Evolutionary conservation across 768 basidiomycete genomes (phyloP), one percentile per base, ranked within the genome.

Genomic region (Hebeloma cylindrosporum): DNA sequence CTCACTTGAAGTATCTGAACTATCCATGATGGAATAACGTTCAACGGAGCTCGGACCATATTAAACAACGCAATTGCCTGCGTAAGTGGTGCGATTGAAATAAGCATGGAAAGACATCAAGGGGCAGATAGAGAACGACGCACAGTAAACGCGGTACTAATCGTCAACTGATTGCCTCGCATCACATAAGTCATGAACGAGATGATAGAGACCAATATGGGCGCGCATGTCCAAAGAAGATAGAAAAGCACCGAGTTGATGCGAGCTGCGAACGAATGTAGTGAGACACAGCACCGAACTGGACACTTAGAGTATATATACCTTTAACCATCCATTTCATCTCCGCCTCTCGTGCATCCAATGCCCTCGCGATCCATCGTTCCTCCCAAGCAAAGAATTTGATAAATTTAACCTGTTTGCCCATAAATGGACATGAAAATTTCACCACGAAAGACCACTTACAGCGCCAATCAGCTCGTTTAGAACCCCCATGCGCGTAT

Each of bases 331-430:
- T 74, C 84, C 88, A 89, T 43, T 74, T 66, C 65, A 93, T 73
- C 67, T 94, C 93, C 10, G 66, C 65, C 30, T 75, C 74, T 48
- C 92, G 72, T 2, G 85, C 78, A 31, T 83, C 80, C 44, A 82
- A 57, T 0, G 75, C 81, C 9, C 80, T 73, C 20, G 75, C 64
- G 31, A 87, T 85, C 89, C 90, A 91, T 9, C 78, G 74, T 30
- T 82, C 75, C 52, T 88, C 85, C 77, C 87, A 89, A 1, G 86
- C 86, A 49, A 89, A 89, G 71, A 89, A 88, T 62, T 89, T 88
- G 71, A 87, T 82, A 57, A 87, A 85, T 62, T 85, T 85, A 44
- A 84, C 67, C 78, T 80, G 33, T 3, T 13, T 18, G 5, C 14
- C 4, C 8, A 14, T 13, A 18, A 32, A 39, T 18, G 25, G 9